Base-by-base conservation (phyloP, 78 protist species). In the Dictyostelium firmibasis region DNA sequence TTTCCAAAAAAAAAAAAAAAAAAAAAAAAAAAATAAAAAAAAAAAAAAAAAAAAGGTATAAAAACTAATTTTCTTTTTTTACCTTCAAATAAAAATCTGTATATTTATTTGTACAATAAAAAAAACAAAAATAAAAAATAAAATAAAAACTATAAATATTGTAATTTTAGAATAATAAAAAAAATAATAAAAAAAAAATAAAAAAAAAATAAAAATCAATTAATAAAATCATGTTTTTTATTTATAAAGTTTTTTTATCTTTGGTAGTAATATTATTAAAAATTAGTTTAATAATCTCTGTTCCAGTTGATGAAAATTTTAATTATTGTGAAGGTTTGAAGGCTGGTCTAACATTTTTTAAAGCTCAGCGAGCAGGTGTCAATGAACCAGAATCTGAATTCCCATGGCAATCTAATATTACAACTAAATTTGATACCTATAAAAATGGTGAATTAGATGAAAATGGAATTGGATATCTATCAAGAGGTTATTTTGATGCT, bases 401-500 rank as follows among this genome's bases (percentile, higher is more conserved):
- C 1, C 75, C 75, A n/a, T 72, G 79, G 79, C 79, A 72, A 72
- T 0, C 6, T 33, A 72, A 72, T 72, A 33, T 9, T 18, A 5
- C 79, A 27, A 72, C 79, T 13, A 2, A 33, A 14, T 14, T 14
- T 6, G 79, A 72, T 72, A 72, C 79, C 3, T 72, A 72, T 16
- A 72, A 11, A 13, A 35, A 31, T 10, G 25, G 35, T 67, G 4
- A 31, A 16, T 31, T 31, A 23, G 16, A 38, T 38, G 0, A 10
- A 0, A 8, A n/a, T 76, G 83, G 83, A 8, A 4, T 0, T 18
- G 83, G 83, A 6, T 33, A 11, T 36, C n/a, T 76, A 76, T 76
- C 83, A 38, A 25, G 33, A n/a, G 83, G 83, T 41, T 76, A 76
- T 41, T 76, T 76, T 41, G 57, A 76, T 38, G 83, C 47, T 38